Evolutionary conservation across 768 basidiomycete species (phyloP).

Genomic region (Leccinellum rugosiceps): DNA sequence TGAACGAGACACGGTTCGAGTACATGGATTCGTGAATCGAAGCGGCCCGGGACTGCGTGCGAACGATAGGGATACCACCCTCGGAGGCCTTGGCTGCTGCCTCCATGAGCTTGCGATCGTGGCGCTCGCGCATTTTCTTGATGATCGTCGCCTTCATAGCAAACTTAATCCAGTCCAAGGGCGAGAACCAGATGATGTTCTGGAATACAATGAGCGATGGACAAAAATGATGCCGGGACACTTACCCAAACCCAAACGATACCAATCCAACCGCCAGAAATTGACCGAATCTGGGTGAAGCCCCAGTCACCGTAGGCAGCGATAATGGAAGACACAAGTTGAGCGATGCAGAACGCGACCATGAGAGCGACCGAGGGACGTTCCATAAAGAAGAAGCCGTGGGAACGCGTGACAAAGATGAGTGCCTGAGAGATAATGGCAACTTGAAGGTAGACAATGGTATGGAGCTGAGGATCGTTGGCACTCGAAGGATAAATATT

Average conservation of each 20-base stretch:
- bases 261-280: slow-evolving; percentile 95
- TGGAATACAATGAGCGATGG: slow-evolving; percentile 30
- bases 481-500: slow-evolving; percentile 19
- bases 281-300: slow-evolving; percentile 77
- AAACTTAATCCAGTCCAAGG: slow-evolving; percentile 95
- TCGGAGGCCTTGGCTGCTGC: slow-evolving; percentile 34
- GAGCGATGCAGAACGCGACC: slow-evolving; percentile 88
- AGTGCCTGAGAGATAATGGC: slow-evolving; percentile 99
- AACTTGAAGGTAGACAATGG: slow-evolving; percentile 92
- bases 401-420: slow-evolving; percentile 94
- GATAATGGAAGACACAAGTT: slow-evolving; percentile 93
- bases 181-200: slow-evolving; percentile 96
- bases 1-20: slow-evolving; percentile 93
- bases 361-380: slow-evolving; percentile 87
- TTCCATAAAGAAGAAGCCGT: slow-evolving; percentile 96
- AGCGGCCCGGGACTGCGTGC: slow-evolving; percentile 86
- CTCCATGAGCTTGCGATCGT: slow-evolving; percentile 39
- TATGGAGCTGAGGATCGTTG: slow-evolving; percentile 79
- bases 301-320: slow-evolving; percentile 92
- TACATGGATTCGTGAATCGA: slow-evolving; percentile 91
- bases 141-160: slow-evolving; percentile 93
- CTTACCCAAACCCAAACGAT: slow-evolving; percentile 95
- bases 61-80: slow-evolving; percentile 64
- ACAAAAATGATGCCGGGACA: slow-evolving; percentile 10
- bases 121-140: slow-evolving; percentile 73